Evolutionary conservation across 495 filamentous ascomycete genomes (phyloP), one percentile per base, ranked within the genome.

Genomic region (Acidiella bohemica): DNA sequence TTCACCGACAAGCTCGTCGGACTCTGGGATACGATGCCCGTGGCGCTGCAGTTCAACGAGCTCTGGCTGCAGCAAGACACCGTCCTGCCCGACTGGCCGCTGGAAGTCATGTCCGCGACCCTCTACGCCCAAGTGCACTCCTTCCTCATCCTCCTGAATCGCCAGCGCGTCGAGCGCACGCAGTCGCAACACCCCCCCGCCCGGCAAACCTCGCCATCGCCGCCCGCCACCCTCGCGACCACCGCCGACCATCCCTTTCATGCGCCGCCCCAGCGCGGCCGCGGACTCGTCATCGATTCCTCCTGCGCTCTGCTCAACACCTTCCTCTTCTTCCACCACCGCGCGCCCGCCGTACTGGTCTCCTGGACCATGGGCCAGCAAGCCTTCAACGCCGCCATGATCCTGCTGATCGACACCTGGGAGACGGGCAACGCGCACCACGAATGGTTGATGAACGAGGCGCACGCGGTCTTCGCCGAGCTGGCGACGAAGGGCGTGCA

Each of bases 301-400:
- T 64, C 59, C 21, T 46, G 55, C 18, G 47, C 54, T 14, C 51
- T 68, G 0, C 50, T 68, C 1, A 41, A 58, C 17, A 58, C 59
- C n/a, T 67, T 67, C 38, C 54, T 67, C 19, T 67, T 64, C 47
- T 64, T 66, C 50, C 51, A 59, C 19, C 50, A 51, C 31, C 56
- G 62, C 21, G 44, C 62, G 14, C 63, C 56, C 10, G 57, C 60
- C 18, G 61, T 61, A 2, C 50, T 68, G 22, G 56, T 67, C 29
- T 68, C 59, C 45, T 68, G 65, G 65, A 62, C 57, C 5, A 60
- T 65, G 43, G 60, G 60, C 20, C 65, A 68, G 37, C 61, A 64
- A 51, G 61, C 64, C 9, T 68, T 68, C 53, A 68, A 68, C 44
- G 61, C 64, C 22, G 59, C 56, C 33, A 67, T 67, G 63, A 62